Base-by-base conservation (phyloP, 1,139 yeast species). In the Debaryomycetaceae sp. region DNA sequence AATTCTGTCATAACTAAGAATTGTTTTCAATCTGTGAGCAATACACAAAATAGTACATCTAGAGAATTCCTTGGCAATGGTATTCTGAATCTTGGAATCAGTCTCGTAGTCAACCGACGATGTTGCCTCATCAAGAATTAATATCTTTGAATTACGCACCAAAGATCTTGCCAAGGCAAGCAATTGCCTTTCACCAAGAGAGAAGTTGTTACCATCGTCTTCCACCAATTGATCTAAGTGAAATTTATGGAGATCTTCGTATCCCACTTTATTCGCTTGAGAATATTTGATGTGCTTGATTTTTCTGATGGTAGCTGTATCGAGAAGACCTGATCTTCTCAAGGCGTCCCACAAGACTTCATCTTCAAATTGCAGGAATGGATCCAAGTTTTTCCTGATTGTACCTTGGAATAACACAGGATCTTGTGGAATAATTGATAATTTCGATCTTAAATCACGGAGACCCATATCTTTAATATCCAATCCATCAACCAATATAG, bases 401-500 rank as follows among this genome's bases (percentile, higher is more conserved):
- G 63, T 53, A 11, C 76, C 76, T 31, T 57, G 56, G 49, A 70
- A 69, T 43, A 70, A 58, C 0, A 68, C 73, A 1, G 75, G 73
- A 44, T 70, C 76, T 46, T 70, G 76, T 1, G 76, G 76, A 46
- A 70, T 70, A 34, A 70, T 70, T 3, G 72, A 65, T 37, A 70
- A 54, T 41, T 59, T 56, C 4, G 64, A 58, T 43, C 73, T 50
- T 40, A 68, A 58, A 14, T 59, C 56, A 33, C 54, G 51, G 44
- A 69, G 56, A 4, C 71, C 71, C 31, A 68, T 24, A 11, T 38
- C 39, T 13, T 89, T 72, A 47, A 91, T 91, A 57, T 92, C 95
- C 35, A 88, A 63, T 13, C 89, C 96, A 63, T 92, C 98, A 55
- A 92, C 87, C 43, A 66, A 65, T 46, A 92, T 83, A 34, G 62